phyloP scores from a whole-genome alignment of 208 protist species.

The Trypanosoma platydactyli region DNA sequence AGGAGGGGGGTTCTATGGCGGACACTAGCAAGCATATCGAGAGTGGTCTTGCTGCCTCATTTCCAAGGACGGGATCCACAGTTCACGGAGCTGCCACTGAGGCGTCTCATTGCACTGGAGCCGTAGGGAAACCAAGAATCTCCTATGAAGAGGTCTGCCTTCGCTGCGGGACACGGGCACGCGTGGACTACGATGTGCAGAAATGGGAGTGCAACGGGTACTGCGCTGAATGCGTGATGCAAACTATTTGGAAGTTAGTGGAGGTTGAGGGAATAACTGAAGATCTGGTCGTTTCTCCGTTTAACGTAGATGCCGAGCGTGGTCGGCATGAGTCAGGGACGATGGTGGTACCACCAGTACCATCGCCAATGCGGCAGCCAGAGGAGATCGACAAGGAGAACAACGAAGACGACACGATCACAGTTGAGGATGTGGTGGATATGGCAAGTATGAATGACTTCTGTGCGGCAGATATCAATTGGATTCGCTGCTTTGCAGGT shows the following conservation, averaged over 20 bases:
- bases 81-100: background rate
- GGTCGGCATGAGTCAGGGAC: background rate
- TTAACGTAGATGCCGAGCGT: slow-evolving; percentile 3
- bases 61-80: too few relatives aligned
- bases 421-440: slow-evolving; percentile 73
- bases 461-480: slow-evolving; percentile 63
- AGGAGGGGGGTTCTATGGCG: background rate
- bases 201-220: slow-evolving; percentile 78
- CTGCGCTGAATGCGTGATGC: slow-evolving; percentile 58
- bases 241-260: slow-evolving; percentile 72
- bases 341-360: background rate
- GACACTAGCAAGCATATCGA: slow-evolving; percentile 3
- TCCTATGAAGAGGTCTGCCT: slow-evolving; percentile 66
- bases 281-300: background rate
- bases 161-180: slow-evolving; percentile 46
- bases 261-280: slow-evolving; percentile 26
- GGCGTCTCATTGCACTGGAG: background rate
- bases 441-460: slow-evolving; percentile 82
- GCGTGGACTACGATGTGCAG: slow-evolving; percentile 41
- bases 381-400: slow-evolving; percentile 38
- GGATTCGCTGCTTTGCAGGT: slow-evolving; percentile 63
- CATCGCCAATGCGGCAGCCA: background rate
- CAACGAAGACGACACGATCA: slow-evolving; percentile 56
- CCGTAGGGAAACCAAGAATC: background rate
- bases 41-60: too few relatives aligned